phyloP scores from a whole-genome alignment of 176 grass and related monocot species.

The Bonia amplexicaulis region DNA sequence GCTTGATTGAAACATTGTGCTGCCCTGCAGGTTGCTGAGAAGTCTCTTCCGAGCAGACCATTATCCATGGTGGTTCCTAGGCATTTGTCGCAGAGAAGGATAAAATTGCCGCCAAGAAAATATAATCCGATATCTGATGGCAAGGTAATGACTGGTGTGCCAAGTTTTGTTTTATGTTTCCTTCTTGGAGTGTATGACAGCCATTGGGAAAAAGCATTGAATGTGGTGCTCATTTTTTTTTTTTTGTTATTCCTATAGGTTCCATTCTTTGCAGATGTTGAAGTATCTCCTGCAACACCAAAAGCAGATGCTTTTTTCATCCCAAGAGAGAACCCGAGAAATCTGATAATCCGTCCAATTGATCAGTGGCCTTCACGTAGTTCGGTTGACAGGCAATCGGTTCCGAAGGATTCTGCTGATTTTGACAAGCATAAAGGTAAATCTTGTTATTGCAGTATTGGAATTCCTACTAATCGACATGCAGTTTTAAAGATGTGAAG shows the following conservation, averaged over 20 bases:
- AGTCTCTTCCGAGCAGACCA: slow-evolving; percentile 55
- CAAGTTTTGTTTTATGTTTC: slow-evolving; percentile 3
- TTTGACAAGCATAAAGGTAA: slow-evolving; percentile 51
- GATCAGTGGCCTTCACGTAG: slow-evolving; percentile 64
- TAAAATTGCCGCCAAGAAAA: slow-evolving; percentile 71
- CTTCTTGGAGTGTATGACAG: neutral
- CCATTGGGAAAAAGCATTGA: slow-evolving; percentile 4
- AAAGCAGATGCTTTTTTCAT: slow-evolving; percentile 91
- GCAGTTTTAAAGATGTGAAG: neutral
- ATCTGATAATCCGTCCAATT: slow-evolving; percentile 76
- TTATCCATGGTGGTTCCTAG: slow-evolving; percentile 68
- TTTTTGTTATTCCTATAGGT: slow-evolving; percentile 41
- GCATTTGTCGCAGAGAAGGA: slow-evolving; percentile 86
- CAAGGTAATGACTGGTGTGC: slow-evolving; percentile 50
- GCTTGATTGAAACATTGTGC: slow-evolving; percentile 19
- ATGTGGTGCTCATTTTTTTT: neutral
- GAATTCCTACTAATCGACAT: neutral
- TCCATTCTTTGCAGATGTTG: slow-evolving; percentile 76
- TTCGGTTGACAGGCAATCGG: slow-evolving; percentile 18
- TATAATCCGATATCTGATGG: slow-evolving; percentile 66
- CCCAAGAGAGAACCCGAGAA: slow-evolving; percentile 93
- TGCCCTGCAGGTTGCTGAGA: slow-evolving; percentile 80
- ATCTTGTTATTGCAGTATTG: neutral
- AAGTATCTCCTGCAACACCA: slow-evolving; percentile 67
- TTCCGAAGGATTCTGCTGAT: slow-evolving; percentile 40